Base-by-base conservation (phyloP, 805 yeast species). In the Blastobotrys terrestris region DNA sequence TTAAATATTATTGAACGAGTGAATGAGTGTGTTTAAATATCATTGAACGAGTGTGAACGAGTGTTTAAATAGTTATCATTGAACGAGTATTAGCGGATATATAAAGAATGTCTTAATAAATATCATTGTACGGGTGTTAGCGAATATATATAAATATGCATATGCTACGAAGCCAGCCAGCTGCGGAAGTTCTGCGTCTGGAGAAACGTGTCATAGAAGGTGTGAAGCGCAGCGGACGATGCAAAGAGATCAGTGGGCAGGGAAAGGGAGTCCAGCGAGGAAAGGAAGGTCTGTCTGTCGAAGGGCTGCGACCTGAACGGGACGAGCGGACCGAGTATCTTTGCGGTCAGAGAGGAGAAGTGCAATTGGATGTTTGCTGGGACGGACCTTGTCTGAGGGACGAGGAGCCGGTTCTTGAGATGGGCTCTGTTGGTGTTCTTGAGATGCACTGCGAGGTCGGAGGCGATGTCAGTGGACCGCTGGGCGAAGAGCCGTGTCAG, bases 151-250 rank as follows among this genome's bases (percentile, higher is more conserved):
- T n/a, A n/a, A n/a, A n/a, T n/a, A n/a, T n/a, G n/a, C n/a, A n/a
- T n/a, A n/a, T n/a, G 35, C 11, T 11, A 26, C 8, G 8, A 41
- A 11, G 19, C 22, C 73, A 75, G 58, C 79, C 79, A 15, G 76
- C 43, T 22, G 3, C 20, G 31, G 31, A 54, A 51, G 15, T 45
- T 48, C 19, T 20, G 21, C 26, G 55, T 22, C 16, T 35, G 19
- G 20, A 58, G 14, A 35, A 57, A 52, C 35, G 49, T 41, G 21
- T 39, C 20, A 46, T 58, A 58, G 39, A 58, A 58, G 11, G 8
- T 26, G 35, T 26, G 11, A 26, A 26, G 35, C 41, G 19, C 53
- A 35, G 22, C 50, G 18, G 44, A 19, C 20, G 16, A 15, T 7
- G 44, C 19, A 3, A 41, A 15, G 4, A 41, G 44, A 5, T 16